Conservation (phyloP, 768 basidiomycete genomes). For the Leccinum arenicola region DNA sequence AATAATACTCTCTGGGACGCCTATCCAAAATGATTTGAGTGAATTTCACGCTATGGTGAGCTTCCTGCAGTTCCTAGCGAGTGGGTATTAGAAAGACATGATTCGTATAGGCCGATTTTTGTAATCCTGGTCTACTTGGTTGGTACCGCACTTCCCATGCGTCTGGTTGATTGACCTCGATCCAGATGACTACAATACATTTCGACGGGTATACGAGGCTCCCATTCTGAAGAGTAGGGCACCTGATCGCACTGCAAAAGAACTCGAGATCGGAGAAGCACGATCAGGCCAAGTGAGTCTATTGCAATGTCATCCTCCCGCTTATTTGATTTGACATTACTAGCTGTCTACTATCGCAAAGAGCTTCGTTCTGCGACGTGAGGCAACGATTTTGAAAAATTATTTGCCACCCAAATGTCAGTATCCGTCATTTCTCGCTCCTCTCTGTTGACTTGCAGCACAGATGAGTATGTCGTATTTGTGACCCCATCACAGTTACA, state of each 20-base stretch:
- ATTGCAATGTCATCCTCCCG: background rate
- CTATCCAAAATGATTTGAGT: conserved; percentile 92
- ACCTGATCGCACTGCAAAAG: conserved; percentile 68
- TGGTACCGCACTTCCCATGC: conserved; percentile 3
- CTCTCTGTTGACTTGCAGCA: background rate
- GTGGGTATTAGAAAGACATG: background rate
- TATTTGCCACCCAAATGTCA: conserved; percentile 90
- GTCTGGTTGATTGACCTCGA: conserved; percentile 1
- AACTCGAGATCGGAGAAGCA: conserved; percentile 74
- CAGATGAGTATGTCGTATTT: conserved; percentile 99
- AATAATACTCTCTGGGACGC: conserved; percentile 93
- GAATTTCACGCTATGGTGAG: conserved; percentile 96
- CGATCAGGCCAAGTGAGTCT: conserved; percentile 67
- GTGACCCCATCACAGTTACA: conserved; percentile 85
- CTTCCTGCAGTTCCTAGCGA: background rate
- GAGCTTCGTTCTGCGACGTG: conserved; percentile 89
- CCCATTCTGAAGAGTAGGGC: conserved; percentile 86
- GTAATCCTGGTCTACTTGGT: conserved; percentile 91
- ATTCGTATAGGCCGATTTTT: conserved; percentile 73
- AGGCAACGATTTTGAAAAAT: conserved; percentile 75
- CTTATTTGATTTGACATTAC: background rate
- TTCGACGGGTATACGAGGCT: conserved; percentile 78
- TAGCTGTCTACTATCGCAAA: conserved; percentile 73
- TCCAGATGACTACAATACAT: conserved; percentile 71
- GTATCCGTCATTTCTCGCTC: conserved; percentile 21